Base-by-base conservation (phyloP, 2,329 filamentous ascomycete genomes). In the Fusarium sp. region DNA sequence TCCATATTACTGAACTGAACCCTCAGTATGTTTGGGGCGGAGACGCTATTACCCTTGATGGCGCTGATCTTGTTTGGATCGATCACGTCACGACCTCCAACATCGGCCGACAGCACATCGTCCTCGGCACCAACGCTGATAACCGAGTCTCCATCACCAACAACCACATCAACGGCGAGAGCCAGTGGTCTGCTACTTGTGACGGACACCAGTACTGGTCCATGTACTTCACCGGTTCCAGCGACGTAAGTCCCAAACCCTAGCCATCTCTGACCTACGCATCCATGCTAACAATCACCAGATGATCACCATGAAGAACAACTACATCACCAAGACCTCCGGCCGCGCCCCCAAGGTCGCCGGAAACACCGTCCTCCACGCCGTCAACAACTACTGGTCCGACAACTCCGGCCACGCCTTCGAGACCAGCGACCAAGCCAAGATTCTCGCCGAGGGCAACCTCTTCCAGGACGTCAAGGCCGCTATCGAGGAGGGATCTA, bases 361-460 rank as follows among this genome's bases (percentile, higher is more conserved):
- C 28, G 87, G 87, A 77, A 88, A 89, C 60, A 84, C 90, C 44
- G 82, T 84, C 22, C 78, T 91, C 57, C 89, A 91, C 80, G 87
- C 87, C 42, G 87, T 90, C 78, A 90, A 90, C 86, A 91, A 90
- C 85, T 90, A 89, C 85, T 90, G 84, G 82, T 84, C 88, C 76
- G 83, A 85, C 75, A 87, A 86, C 80, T 78, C 81, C 20, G 86
- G 86, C 55, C 89, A 91, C 80, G 87, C 88, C 15, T 90, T 91
- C 78, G 89, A 90, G 80, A 80, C 85, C 54, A 83, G 82, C 55
- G 51, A 79, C 8, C 83, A 84, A 36, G 82, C 78, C 62, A 54
- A 70, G 52, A 83, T 89, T 41, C 82, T 90, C 36, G 86, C 86
- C 3, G 89, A 90, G 81, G 89, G 89, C 35, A 90, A 89, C 76